phyloP scores from a whole-genome alignment of 495 filamentous ascomycete genomes.

The Lasiosphaeriaceae sp. region DNA sequence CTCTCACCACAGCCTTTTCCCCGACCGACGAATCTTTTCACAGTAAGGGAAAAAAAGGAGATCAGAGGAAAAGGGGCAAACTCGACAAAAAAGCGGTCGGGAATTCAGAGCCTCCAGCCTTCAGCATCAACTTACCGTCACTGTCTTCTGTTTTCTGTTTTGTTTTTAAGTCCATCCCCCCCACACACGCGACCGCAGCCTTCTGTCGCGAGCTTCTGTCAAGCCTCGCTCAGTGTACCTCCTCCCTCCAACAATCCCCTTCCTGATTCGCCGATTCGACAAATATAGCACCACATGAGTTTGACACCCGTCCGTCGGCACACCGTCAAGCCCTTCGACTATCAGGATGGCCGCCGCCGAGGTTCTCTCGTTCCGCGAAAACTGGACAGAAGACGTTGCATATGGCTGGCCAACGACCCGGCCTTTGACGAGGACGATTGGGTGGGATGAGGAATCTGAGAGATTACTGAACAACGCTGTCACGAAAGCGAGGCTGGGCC shows the following conservation, averaged over 20 bases:
- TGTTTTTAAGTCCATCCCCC: no score
- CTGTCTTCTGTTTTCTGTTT: no score
- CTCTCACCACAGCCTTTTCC: slow-evolving; percentile 15
- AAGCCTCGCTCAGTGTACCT: slow-evolving; percentile 1
- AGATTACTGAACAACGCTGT: slow-evolving; percentile 1
- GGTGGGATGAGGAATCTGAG: slow-evolving; percentile 15
- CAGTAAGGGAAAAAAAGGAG: slow-evolving; percentile 10
- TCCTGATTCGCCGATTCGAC: slow-evolving; percentile 13
- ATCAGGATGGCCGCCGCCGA: slow-evolving; percentile 43
- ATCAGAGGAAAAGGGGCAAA: slow-evolving; percentile 15
- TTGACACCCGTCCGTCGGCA: slow-evolving; percentile 22
- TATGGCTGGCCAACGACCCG: slow-evolving; percentile 19
- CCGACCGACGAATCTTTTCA: slow-evolving; percentile 25
- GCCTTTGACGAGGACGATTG: slow-evolving; percentile 18
- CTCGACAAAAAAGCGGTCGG: slow-evolving; percentile 14
- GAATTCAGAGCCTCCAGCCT: background rate
- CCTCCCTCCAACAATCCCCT: slow-evolving; percentile 3
- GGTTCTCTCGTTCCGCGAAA: slow-evolving; percentile 29
- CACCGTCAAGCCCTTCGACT: slow-evolving; percentile 35
- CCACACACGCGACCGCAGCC: slow-evolving; percentile 1
- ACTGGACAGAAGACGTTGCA: slow-evolving; percentile 26
- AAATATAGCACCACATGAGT: slow-evolving; percentile 42
- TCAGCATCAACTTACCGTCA: background rate
- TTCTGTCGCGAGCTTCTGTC: background rate
- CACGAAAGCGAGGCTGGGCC: slow-evolving; percentile 18